A percentile compares a stretch with the other conserved stretches of the same genome.
phyloP scores from a whole-genome alignment of 257 asterid genomes.

The Hygrophila difformis region DNA sequence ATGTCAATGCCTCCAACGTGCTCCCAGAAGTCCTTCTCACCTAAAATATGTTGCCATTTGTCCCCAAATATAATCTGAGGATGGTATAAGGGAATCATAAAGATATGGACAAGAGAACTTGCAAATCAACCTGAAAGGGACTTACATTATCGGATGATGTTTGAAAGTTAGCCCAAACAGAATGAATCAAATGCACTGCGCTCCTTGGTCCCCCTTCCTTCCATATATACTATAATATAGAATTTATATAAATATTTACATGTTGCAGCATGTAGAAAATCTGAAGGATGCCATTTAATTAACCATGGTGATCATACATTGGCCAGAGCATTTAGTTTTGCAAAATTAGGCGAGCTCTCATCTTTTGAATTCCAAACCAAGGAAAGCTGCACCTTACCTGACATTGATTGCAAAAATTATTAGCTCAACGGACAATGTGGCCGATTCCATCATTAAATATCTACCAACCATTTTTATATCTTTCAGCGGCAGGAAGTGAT shows the following conservation, averaged over 20 bases:
- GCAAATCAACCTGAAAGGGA: slow-evolving; percentile 7
- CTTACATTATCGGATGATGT: slow-evolving; percentile 67
- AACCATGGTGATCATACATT: slow-evolving; percentile 41
- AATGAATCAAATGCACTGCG: slow-evolving; percentile 65
- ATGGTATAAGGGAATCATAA: slow-evolving; percentile 14
- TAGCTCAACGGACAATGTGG: slow-evolving; percentile 14
- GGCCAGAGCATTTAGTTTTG: slow-evolving; percentile 62
- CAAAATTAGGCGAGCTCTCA: slow-evolving; percentile 59
- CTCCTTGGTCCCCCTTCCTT: slow-evolving; percentile 60
- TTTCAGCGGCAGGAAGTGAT: slow-evolving; percentile 66
- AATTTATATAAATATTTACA: slow-evolving; percentile 23
- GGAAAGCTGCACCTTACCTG: slow-evolving; percentile 91
- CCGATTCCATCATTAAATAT: slow-evolving; percentile 7
- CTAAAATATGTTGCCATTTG: slow-evolving; percentile 87
- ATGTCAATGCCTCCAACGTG: slow-evolving; percentile 94
- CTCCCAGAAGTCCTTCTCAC: slow-evolving; percentile 96
- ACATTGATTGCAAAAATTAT: slow-evolving; percentile 19
- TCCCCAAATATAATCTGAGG: slow-evolving; percentile 79
- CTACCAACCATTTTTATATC: slow-evolving; percentile 74
- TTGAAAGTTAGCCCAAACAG: slow-evolving; percentile 96
- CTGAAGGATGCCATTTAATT: slow-evolving; percentile 8
- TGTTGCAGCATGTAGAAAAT: slow-evolving; percentile 12
- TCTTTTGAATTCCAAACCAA: slow-evolving; percentile 90
- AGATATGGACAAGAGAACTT: slow-evolving; percentile 7
- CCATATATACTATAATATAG: slow-evolving; percentile 56